phyloP scores from a whole-genome alignment of 2,329 filamentous ascomycete genomes.

The Emericellopsis atlantica region DNA sequence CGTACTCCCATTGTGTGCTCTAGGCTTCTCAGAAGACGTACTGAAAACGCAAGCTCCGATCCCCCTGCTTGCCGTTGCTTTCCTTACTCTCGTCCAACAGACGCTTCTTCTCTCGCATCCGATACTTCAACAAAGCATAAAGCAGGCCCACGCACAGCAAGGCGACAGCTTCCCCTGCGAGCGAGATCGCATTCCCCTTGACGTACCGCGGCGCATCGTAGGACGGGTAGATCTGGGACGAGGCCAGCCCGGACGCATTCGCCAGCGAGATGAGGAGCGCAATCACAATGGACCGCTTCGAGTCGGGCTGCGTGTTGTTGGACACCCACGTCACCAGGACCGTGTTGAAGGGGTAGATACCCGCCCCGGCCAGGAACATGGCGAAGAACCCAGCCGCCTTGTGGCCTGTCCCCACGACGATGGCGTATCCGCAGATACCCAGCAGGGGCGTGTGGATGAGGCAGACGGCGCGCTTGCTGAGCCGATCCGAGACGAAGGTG shows the following conservation, averaged over 20 bases:
- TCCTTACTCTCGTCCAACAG: background rate
- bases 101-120: constrained; percentile 1
- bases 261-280: constrained; percentile 15
- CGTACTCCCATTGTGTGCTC: too few relatives aligned
- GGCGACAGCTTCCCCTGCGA: constrained; percentile 12
- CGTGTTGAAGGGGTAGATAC: too few relatives aligned
- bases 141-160: constrained; percentile 11
- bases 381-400: too few relatives aligned
- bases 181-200: constrained; percentile 14
- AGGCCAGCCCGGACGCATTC: constrained; percentile 14
- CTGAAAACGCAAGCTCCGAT: constrained; percentile 1
- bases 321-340: constrained; percentile 14
- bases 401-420: too few relatives aligned
- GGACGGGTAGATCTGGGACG: constrained; percentile 18
- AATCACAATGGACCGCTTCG: constrained; percentile 16
- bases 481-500: constrained; percentile 16
- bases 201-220: constrained; percentile 16
- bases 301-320: constrained; percentile 18
- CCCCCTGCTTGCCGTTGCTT: constrained; percentile 2
- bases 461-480: constrained; percentile 15
- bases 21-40: constrained; percentile 3
- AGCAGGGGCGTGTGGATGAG: too few relatives aligned
- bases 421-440: too few relatives aligned
- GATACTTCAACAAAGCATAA: constrained; percentile 1
- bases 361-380: too few relatives aligned